Conservation (phyloP, 345 rosid genomes). For the Nasturtium officinale region DNA sequence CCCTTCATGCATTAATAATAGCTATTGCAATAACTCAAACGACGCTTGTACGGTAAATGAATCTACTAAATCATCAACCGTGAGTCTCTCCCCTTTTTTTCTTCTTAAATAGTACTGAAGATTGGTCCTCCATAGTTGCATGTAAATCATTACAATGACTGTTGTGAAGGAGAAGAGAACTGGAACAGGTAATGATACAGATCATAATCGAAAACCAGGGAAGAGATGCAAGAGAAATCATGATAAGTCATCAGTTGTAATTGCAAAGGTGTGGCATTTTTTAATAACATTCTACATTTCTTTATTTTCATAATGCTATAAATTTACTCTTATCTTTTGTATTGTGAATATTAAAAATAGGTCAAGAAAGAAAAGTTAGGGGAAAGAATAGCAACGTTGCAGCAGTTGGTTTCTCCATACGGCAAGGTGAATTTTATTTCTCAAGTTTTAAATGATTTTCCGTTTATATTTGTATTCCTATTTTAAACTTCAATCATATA, state of each 20-base stretch:
- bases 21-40: conserved; percentile 22
- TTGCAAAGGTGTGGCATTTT: conserved; percentile 51
- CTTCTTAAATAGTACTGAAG: neutral
- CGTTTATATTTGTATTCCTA: too few relatives aligned
- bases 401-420: conserved; percentile 88
- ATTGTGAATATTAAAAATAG: conserved; percentile 34
- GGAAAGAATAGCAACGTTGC: conserved; percentile 74
- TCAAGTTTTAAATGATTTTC: neutral
- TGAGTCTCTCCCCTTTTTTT: neutral
- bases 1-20: conserved; percentile 35
- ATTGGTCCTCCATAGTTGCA: conserved; percentile 10
- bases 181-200: conserved; percentile 41
- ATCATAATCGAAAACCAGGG: conserved; percentile 40
- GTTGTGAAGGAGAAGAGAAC: conserved; percentile 56
- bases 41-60: conserved; percentile 15
- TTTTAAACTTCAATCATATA: neutral
- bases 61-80: conserved; percentile 28
- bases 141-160: neutral
- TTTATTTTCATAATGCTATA: neutral
- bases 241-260: conserved; percentile 48
- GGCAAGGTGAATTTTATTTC: conserved; percentile 64
- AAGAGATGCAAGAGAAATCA: conserved; percentile 56
- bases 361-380: conserved; percentile 75
- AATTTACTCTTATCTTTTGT: neutral
- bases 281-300: too few relatives aligned